These are phyloP conservation scores for Eimeria praecox DNA, from an alignment of 169 alveolate genomes.

Conservation along the genomic window DNA sequence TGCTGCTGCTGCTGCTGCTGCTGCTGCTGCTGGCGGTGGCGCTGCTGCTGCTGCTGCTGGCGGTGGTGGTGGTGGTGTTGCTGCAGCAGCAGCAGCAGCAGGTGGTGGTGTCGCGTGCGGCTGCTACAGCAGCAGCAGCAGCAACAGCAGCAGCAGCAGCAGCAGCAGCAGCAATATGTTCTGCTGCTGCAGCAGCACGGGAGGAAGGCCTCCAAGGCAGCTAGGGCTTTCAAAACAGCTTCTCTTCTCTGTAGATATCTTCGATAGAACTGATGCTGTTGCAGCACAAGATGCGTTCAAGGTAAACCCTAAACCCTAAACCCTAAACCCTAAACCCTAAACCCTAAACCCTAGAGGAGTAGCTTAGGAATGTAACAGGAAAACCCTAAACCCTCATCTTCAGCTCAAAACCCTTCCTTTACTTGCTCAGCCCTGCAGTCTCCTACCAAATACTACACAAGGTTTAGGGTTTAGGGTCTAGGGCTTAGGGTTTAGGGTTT, in stretches of 20 bases:
- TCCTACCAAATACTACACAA: not conserved
- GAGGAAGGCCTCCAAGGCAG: conserved; percentile 59
- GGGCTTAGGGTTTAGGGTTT: conserved; percentile 38
- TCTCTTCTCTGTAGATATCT: conserved; percentile 41
- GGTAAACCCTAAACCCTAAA: not conserved
- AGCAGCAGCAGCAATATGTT: conserved; percentile 46
- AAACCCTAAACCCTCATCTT: not conserved
- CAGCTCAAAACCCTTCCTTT: too few relatives aligned
- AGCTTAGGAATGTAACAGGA: not conserved
- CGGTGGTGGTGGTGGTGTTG: too few relatives aligned
- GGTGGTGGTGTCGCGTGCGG: too few relatives aligned
- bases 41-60: too few relatives aligned
- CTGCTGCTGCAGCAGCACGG: conserved; percentile 72
- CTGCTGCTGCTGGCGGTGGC: too few relatives aligned
- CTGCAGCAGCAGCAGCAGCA: too few relatives aligned
- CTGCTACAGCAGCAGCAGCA: conserved; percentile 13
- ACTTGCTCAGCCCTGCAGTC: too few relatives aligned
- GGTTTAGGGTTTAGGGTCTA: too few relatives aligned
- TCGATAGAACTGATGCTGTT: conserved; percentile 49
- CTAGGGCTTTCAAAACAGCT: conserved; percentile 21
- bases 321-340: conserved; percentile 39
- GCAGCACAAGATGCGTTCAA: conserved; percentile 45
- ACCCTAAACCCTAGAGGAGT: not conserved
- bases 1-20: conserved; percentile 26
- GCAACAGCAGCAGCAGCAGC: conserved; percentile 35